Evolutionary conservation across 176 grass and related monocot species (phyloP).

Genomic region (Echinochloa phyllopogon): DNA sequence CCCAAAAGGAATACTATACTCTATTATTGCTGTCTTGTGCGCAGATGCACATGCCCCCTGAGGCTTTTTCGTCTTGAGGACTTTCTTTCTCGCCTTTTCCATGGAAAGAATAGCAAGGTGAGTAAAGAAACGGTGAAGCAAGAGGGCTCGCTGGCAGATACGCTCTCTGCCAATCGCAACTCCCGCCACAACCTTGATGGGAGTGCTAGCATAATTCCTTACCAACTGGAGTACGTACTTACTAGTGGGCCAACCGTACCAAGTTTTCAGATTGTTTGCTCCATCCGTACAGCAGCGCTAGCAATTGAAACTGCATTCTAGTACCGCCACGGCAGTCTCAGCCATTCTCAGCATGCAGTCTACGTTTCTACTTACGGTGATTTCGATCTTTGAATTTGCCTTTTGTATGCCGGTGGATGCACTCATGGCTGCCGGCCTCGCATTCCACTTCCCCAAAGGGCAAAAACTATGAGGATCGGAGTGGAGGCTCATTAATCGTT

Average conservation of each 20-base stretch:
- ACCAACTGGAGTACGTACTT: too few relatives aligned
- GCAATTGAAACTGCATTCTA: background rate
- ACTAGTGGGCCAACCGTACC: background rate
- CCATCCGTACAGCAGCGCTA: background rate
- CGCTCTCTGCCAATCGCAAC: slow-evolving; percentile 36
- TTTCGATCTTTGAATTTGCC: background rate
- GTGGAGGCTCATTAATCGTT: background rate
- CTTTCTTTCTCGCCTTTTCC: slow-evolving; percentile 21
- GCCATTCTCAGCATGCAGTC: background rate
- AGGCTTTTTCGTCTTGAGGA: background rate
- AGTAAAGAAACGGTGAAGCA: background rate
- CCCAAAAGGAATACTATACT: too few relatives aligned
- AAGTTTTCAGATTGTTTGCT: background rate
- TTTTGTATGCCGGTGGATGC: background rate
- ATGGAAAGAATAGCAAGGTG: background rate
- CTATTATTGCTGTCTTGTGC: too few relatives aligned
- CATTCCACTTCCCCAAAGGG: slow-evolving; percentile 9
- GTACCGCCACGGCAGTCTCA: too few relatives aligned
- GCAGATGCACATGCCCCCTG: too few relatives aligned
- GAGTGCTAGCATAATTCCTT: background rate
- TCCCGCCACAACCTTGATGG: slow-evolving; percentile 12
- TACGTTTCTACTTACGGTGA: background rate
- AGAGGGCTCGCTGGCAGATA: slow-evolving; percentile 15
- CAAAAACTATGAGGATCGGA: slow-evolving; percentile 15
- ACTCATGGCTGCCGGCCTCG: background rate